A percentile compares a stretch with the other conserved stretches of the same genome.
phyloP scores from a whole-genome alignment of 768 basidiomycete species.

The Russula vinacea region DNA sequence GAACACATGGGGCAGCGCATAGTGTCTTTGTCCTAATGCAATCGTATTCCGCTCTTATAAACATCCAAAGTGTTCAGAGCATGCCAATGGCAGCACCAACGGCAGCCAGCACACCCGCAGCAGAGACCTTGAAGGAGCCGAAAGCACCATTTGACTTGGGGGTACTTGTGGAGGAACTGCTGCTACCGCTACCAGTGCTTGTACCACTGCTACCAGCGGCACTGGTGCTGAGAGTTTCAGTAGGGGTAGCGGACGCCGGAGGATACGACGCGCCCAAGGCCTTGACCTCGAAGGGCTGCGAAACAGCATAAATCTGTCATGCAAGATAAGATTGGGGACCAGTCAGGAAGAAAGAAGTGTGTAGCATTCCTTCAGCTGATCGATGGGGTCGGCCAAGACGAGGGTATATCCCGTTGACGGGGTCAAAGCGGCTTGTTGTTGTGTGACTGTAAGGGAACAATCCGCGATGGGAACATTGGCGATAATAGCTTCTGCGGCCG shows the following conservation, averaged over 20 bases:
- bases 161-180: constrained; percentile 6
- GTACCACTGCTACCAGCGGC: constrained; percentile 7
- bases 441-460: constrained; percentile 54
- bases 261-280: constrained; percentile 54
- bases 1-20: background rate
- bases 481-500: constrained; percentile 46
- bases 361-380: constrained; percentile 51
- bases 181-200: too few relatives aligned
- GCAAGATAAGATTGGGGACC: constrained; percentile 6
- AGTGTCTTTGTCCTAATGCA: constrained; percentile 11
- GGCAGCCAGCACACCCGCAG: constrained; percentile 26
- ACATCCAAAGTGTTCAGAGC: constrained; percentile 17
- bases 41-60: background rate
- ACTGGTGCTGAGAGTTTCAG: constrained; percentile 27
- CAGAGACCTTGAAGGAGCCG: constrained; percentile 15
- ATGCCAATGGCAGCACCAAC: constrained; percentile 27
- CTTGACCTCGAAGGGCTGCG: constrained; percentile 60
- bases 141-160: constrained; percentile 17
- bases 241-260: constrained; percentile 37
- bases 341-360: background rate
- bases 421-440: constrained; percentile 42
- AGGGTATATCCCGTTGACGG: constrained; percentile 51
- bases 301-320: constrained; percentile 53
- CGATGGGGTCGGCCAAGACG: constrained; percentile 48
- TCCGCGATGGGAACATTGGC: constrained; percentile 53